Percentiles rank a stretch among this genome's conserved stretches.
These are phyloP conservation scores for Roridomyces roridus DNA, from an alignment of 768 basidiomycete species.

Conservation along the genomic window DNA sequence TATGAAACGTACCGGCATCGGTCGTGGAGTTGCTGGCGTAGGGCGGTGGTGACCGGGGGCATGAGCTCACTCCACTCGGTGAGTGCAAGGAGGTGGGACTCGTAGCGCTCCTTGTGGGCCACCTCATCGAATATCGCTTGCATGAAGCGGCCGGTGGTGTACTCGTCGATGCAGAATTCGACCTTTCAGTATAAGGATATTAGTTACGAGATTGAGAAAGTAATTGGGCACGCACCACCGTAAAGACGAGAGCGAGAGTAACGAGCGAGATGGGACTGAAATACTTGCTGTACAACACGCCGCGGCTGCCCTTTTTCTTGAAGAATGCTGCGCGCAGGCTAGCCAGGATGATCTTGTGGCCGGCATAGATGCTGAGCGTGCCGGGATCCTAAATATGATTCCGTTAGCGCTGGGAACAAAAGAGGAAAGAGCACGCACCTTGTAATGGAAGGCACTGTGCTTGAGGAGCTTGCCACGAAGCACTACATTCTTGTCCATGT, in stretches of 20 bases:
- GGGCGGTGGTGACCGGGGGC: background rate
- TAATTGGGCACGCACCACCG: conserved; percentile 13
- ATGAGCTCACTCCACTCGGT: conserved; percentile 3
- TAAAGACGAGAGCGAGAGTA: conserved; percentile 23
- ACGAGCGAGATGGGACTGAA: conserved; percentile 24
- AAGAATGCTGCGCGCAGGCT: conserved; percentile 20
- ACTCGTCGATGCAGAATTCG: conserved; percentile 20
- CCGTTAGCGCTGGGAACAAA: background rate
- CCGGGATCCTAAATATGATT: background rate
- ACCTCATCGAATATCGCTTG: conserved; percentile 1
- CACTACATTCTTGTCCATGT: background rate
- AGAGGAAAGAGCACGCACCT: background rate
- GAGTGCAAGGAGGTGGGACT: background rate
- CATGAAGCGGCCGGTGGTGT: conserved; percentile 10
- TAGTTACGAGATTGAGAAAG: background rate
- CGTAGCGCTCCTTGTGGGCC: background rate
- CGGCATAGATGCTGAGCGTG: conserved; percentile 6
- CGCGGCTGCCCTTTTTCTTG: conserved; percentile 12
- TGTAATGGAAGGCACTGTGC: background rate
- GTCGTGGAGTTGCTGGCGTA: conserved; percentile 12
- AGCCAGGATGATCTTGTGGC: conserved; percentile 17
- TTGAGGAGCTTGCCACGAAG: background rate
- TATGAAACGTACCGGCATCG: background rate
- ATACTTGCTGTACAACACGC: conserved; percentile 6
- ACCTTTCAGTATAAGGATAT: conserved; percentile 8